Base-by-base conservation (phyloP, 176 grass and related monocot genomes). In the Musa beccarii region DNA sequence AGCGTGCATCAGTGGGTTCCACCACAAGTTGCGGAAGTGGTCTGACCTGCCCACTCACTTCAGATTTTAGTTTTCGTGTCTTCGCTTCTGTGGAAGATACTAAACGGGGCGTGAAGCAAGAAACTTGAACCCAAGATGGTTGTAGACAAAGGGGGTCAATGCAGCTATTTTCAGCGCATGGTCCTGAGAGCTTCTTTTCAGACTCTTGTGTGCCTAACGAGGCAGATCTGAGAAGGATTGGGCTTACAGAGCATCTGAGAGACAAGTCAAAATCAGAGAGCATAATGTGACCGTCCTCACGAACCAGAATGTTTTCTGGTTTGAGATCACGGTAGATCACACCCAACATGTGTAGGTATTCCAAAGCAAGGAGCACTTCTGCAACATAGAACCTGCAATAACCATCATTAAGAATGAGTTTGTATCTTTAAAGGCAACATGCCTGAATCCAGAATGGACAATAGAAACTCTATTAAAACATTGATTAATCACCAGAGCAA, bases 211-310 rank as follows among this genome's bases (percentile, higher is more conserved):
- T 68, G 23, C 80, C 72, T 59, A 82, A 9, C 52, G 89, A 92
- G 24, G 89, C 83, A 68, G 89, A 85, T 14, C 75, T 75, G 49
- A 92, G 85, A 52, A 92, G 83, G 51, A 85, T 75, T 2, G 89
- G 78, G 23, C 84, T 92, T 68, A 92, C 89, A 1, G 89, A 79
- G 59, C 89, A 92, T 75, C 89, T 88, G 51, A 92, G 81, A 11
- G 89, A 92, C 14, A 92, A 81, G 72, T 92, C 89, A 76, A 92
- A 92, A 64, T 92, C 89, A 0, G 89, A 92, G 53, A 92, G 78
- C 89, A 92, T 92, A 51, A 92, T 92, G 63, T 92, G 89, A 19
- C 89, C 89, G 83, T 92, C 89, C 59, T 88, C 89, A 57, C 89
- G 89, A 72, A 92, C 85, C 51, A 88, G 81, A 69, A 92, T 92